Conservation (phyloP, 805 yeast species). For the Nakazawaea wickerhamii region DNA sequence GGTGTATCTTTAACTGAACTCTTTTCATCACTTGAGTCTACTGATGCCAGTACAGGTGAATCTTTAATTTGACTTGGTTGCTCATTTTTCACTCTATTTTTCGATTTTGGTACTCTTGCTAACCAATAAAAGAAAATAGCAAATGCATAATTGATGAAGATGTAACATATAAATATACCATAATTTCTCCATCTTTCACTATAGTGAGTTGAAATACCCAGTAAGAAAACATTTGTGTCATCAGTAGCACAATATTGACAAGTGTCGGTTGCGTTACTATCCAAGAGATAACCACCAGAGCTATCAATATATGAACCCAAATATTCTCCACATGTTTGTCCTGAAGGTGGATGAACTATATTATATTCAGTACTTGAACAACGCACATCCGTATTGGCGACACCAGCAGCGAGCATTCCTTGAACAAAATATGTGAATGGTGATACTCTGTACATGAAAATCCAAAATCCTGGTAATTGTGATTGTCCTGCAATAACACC, state of each 20-base stretch:
- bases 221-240: conserved; percentile 56
- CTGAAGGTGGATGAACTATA: conserved; percentile 42
- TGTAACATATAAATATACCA: conserved; percentile 49
- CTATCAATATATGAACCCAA: conserved; percentile 32
- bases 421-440: conserved; percentile 61
- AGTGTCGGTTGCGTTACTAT: conserved; percentile 35
- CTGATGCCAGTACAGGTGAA: background rate
- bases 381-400: conserved; percentile 38
- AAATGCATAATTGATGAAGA: conserved; percentile 34
- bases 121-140: conserved; percentile 33
- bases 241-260: conserved; percentile 60
- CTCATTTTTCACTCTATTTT: conserved; percentile 10
- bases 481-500: conserved; percentile 33
- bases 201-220: conserved; percentile 35
- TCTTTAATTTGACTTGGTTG: background rate
- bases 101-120: conserved; percentile 32
- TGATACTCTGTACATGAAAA: conserved; percentile 57
- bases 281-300: conserved; percentile 44
- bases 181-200: conserved; percentile 48
- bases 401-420: conserved; percentile 28
- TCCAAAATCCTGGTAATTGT: conserved; percentile 30
- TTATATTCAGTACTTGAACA: conserved; percentile 48
- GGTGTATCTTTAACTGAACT: background rate
- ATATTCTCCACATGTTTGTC: conserved; percentile 53
- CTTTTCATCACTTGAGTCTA: background rate